phyloP scores from a whole-genome alignment of 768 basidiomycete species.

The Chalciporus piperatus region DNA sequence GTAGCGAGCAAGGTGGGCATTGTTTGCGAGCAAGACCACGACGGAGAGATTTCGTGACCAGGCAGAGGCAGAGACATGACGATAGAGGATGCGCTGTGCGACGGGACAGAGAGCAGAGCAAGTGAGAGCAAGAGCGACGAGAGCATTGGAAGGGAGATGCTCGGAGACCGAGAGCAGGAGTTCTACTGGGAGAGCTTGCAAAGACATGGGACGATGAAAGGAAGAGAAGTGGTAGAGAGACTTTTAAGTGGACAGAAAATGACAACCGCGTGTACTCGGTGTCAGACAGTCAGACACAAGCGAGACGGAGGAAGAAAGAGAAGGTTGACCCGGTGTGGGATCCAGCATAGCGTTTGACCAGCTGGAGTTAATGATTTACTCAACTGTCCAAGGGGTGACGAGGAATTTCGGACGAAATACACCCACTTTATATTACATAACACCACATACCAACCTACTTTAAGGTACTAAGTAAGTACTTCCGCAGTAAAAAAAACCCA shows the following conservation, averaged over 20 bases:
- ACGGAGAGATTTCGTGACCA: conserved; percentile 45
- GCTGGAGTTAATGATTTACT: conserved; percentile 13
- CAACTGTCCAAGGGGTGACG: conserved; percentile 8
- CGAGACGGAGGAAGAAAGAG: conserved; percentile 12
- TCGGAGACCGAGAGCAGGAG: conserved; percentile 55
- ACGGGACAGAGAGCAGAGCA: conserved; percentile 41
- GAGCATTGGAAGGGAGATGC: conserved; percentile 33
- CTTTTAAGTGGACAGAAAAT: conserved; percentile 12
- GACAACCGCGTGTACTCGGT: conserved; percentile 38
- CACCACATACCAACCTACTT: neutral
- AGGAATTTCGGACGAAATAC: conserved; percentile 1
- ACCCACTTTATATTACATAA: neutral
- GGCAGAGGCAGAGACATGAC: conserved; percentile 47
- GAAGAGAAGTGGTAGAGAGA: neutral
- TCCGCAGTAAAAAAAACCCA: no score
- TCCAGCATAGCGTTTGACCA: conserved; percentile 1
- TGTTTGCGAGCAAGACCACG: conserved; percentile 54
- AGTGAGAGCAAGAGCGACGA: conserved; percentile 49
- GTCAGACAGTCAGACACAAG: conserved; percentile 10
- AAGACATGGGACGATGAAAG: conserved; percentile 37
- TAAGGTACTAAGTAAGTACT: no score
- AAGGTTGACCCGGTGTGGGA: conserved; percentile 2
- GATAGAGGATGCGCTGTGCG: conserved; percentile 64
- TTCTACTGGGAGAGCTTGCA: conserved; percentile 54
- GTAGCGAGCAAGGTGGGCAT: conserved; percentile 53